A percentile compares a stretch with the other conserved stretches of the same genome.
Evolutionary conservation across 2,329 filamentous ascomycete species (phyloP).

Genomic region (Cladophialophora yegresii): DNA sequence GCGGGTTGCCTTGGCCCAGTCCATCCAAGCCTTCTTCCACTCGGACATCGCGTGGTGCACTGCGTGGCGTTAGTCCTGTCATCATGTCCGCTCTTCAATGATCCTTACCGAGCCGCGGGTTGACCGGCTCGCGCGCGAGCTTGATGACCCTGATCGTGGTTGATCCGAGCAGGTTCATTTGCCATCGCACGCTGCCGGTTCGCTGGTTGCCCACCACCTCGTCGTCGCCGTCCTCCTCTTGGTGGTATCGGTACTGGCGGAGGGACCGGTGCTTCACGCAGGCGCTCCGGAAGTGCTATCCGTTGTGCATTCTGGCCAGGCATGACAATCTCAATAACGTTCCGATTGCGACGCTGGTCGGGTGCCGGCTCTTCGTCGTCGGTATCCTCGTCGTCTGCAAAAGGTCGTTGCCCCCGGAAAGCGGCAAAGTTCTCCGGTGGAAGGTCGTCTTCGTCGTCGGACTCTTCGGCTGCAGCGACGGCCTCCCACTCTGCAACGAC

Average conservation of each 20-base stretch:
- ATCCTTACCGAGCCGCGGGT: slow-evolving; percentile 1
- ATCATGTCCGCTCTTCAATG: neutral
- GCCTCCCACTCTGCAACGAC: slow-evolving; percentile 42
- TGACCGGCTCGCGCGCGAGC: slow-evolving; percentile 9
- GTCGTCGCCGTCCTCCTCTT: slow-evolving; percentile 13
- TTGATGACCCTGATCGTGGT: slow-evolving; percentile 5
- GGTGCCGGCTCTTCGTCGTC: slow-evolving; percentile 44
- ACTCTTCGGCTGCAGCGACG: slow-evolving; percentile 35
- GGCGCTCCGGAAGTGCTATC: slow-evolving; percentile 30
- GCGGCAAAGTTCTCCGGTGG: slow-evolving; percentile 20
- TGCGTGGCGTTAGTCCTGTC: slow-evolving; percentile 5
- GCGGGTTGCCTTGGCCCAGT: neutral
- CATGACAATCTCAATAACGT: slow-evolving; percentile 38
- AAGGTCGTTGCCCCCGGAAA: slow-evolving; percentile 10
- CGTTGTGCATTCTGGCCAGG: slow-evolving; percentile 33
- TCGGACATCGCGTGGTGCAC: slow-evolving; percentile 2
- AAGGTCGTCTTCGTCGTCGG: slow-evolving; percentile 37
- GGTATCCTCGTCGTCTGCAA: slow-evolving; percentile 38
- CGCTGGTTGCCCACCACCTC: slow-evolving; percentile 28
- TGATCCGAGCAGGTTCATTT: slow-evolving; percentile 21
- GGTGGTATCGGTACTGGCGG: slow-evolving; percentile 31
- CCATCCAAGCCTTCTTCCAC: slow-evolving; percentile 1
- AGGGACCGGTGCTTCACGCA: slow-evolving; percentile 14
- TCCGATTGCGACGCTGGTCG: slow-evolving; percentile 40
- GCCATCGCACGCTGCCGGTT: slow-evolving; percentile 22